Evolutionary conservation across 768 basidiomycete species (phyloP).

Genomic region (Trametes gibbosa): DNA sequence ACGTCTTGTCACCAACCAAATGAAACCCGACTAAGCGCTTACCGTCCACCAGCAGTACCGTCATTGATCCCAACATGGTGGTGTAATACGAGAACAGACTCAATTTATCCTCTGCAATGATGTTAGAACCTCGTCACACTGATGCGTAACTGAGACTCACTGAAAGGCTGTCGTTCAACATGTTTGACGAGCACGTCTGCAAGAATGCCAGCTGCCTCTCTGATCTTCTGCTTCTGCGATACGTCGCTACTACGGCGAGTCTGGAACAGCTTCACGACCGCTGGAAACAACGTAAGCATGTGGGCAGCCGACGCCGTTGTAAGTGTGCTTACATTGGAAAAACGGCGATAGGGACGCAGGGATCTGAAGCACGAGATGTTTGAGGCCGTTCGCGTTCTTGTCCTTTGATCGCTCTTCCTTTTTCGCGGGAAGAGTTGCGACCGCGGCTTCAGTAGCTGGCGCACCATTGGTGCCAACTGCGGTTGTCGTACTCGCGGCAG

Average conservation of each 20-base stretch:
- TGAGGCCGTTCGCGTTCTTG: constrained; percentile 71
- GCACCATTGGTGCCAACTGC: constrained; percentile 32
- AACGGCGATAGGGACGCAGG: constrained; percentile 76
- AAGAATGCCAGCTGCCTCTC: constrained; percentile 63
- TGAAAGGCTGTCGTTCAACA: constrained; percentile 48
- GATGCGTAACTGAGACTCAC: constrained; percentile 38
- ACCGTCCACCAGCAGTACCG: constrained; percentile 61
- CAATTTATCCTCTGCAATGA: constrained; percentile 37
- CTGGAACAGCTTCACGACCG: constrained; percentile 85
- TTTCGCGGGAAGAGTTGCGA: constrained; percentile 24
- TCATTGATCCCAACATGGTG: constrained; percentile 50
- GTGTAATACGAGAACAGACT: constrained; percentile 50
- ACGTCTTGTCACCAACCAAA: neutral
- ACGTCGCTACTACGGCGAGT: constrained; percentile 74
- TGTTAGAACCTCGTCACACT: neutral
- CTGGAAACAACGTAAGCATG: constrained; percentile 36
- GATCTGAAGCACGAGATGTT: constrained; percentile 76
- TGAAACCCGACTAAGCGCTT: neutral
- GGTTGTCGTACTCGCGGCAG: constrained; percentile 19
- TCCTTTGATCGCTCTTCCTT: constrained; percentile 49
- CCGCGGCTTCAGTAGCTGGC: constrained; percentile 15
- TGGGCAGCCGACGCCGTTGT: neutral
- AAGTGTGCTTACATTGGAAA: constrained; percentile 68
- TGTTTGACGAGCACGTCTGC: constrained; percentile 74
- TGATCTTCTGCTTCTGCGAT: constrained; percentile 74